Evolutionary conservation across 169 alveolate species (phyloP), one percentile per base, ranked within the genome.

Genomic region (Eimeria brunetti): DNA sequence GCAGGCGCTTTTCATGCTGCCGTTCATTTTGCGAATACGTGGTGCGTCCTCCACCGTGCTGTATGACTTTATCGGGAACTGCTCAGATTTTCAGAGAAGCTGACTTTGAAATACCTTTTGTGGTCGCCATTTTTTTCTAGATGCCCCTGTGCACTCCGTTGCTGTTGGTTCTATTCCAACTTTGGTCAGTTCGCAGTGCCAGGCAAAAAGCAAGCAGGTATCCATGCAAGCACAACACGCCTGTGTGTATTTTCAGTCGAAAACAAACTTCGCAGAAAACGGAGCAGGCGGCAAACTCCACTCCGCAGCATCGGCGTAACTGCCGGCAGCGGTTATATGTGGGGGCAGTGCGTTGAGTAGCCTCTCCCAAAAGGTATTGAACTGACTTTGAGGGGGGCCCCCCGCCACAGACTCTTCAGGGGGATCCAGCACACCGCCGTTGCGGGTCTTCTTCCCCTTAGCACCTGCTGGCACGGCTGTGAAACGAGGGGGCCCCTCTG

Each of bases 251-350:
- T 71, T 60, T 85, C 51, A 60, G 58, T 85, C 80, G 41, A 85
- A 85, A 30, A 62, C 92, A 62, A 85, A 60, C 41, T 67, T 24
- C 33, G 92, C 92, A n/a, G 76, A 60, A 22, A 85, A 85, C 58
- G 92, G 92, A 22, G 92, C 92, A 56, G n/a, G 56, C 12, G 92
- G 92, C 92, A 85, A 46, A 24, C 5, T 27, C 92, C 92, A 85
- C 51, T 85, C 92, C 33, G 80, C 92, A 22, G 80, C 92, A 46
- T 85, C 92, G 27, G 81, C 92, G n/a, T 56, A 85, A 56, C 92
- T 85, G 92, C 92, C 92, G 27, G 92, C 92, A 27, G 92, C 92
- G 18, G 92, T 41, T 58, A 62, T 85, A 56, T 85, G 92, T 12
- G 80, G 46, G 27, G 92, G 92, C 38, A 85, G 27, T 4, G 18